Base-by-base conservation (phyloP, 176 grass and related monocot genomes). In the Ananas comosus region DNA sequence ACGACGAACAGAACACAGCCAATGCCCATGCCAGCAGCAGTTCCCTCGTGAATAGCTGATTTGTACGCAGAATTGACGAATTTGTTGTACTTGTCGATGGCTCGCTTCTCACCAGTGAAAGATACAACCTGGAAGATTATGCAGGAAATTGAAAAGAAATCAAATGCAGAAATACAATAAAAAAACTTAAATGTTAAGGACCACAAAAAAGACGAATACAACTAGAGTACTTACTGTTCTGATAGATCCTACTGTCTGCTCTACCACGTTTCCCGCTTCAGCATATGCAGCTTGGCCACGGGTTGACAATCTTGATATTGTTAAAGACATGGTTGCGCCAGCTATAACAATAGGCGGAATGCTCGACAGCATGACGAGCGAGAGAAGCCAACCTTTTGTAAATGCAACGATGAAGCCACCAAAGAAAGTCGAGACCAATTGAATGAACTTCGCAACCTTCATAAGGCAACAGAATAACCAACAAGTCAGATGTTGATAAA, bases 71-170 rank as follows among this genome's bases (percentile, higher is more conserved):
- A 79, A 63, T 86, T 84, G 42, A 93, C 64, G 4, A 88, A 70
- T 53, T 70, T 71, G 9, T 86, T 73, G 68, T 93, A 93, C 79
- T 78, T 84, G 28, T 73, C 71, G 54, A 80, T 86, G 65, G 86
- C 90, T 70, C 73, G 79, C 71, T 63, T 86, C 71, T 93, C 86
- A 28, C 86, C 83, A n/a, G 77, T 93, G 69, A 93, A 93, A 81
- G 90, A 86, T 72, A 81, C 80, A 33, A 93, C 90, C 86, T 93
- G 70, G 70, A 71, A 50, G 33, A 24, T 70, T 64, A 51, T 27
- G 49, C 13, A 29, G n/a, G 11, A 3, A 12, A 18, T 12, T 9
- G 10, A 47, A 27, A 25, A 67, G 23, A 51, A 64, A 50, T 24
- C 16, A 48, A n/a, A 17, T 2, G 51, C n/a, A 61, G n/a, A 61